Conservation (phyloP, 331 rosid genomes). For the Cucumis variabilis region DNA sequence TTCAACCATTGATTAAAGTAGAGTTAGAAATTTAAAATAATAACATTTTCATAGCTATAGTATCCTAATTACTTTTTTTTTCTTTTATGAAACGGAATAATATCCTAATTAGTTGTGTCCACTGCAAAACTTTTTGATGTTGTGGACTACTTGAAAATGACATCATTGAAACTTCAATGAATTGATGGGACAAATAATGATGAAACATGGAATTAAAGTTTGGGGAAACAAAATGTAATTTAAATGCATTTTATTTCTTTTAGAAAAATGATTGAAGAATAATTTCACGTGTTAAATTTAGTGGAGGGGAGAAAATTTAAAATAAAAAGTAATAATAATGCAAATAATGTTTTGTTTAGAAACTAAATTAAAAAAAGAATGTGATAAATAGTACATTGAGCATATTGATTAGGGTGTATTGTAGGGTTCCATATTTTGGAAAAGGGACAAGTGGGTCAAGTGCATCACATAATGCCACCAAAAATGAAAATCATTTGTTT, state of each 20-base stretch:
- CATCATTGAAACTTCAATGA: too few relatives aligned
- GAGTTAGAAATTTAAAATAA: too few relatives aligned
- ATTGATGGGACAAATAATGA: background rate
- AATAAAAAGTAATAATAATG: too few relatives aligned
- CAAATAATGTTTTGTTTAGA: background rate
- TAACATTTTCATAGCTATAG: too few relatives aligned
- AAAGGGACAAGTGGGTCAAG: conserved; percentile 9
- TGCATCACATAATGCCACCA: conserved; percentile 12
- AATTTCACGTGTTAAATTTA: background rate
- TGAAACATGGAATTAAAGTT: background rate
- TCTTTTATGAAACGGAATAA: too few relatives aligned
- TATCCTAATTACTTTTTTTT: too few relatives aligned
- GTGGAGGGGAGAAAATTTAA: background rate
- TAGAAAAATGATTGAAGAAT: background rate
- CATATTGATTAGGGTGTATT: background rate
- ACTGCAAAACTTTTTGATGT: too few relatives aligned
- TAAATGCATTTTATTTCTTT: too few relatives aligned
- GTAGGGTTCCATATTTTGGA: background rate
- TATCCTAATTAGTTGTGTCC: too few relatives aligned
- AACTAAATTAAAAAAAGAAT: background rate
- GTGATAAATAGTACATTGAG: background rate
- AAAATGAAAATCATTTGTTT: background rate
- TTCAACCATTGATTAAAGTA: too few relatives aligned
- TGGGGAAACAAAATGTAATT: background rate
- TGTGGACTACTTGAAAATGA: too few relatives aligned